phyloP scores from a whole-genome alignment of 1,284 basidiomycete genomes.

The Rhodotorula sp. region DNA sequence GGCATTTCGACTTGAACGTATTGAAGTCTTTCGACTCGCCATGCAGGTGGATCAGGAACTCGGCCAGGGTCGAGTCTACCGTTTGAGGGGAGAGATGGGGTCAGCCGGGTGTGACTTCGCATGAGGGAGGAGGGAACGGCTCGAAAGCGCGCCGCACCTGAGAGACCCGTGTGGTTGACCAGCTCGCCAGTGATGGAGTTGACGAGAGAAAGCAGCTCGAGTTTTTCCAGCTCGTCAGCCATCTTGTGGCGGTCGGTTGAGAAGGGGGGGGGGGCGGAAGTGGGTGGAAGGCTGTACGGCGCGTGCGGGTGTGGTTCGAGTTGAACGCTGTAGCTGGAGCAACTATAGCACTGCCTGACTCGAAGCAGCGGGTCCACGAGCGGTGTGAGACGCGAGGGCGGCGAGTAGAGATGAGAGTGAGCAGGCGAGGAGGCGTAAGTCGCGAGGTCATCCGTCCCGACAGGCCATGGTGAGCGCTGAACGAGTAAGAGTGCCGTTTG shows the following conservation, averaged over 20 bases:
- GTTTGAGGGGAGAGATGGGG: not conserved
- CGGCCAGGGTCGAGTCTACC: conserved; percentile 35
- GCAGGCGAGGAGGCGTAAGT: too few relatives aligned
- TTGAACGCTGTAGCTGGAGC: too few relatives aligned
- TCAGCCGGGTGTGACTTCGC: not conserved
- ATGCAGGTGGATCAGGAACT: conserved; percentile 87
- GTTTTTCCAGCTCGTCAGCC: conserved; percentile 52
- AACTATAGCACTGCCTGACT: too few relatives aligned
- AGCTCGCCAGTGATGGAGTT: conserved; percentile 87
- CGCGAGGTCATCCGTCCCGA: too few relatives aligned
- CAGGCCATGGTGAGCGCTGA: too few relatives aligned
- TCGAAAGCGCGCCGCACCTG: not conserved
- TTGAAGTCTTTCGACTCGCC: conserved; percentile 71
- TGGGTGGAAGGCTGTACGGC: not conserved
- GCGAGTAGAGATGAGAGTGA: too few relatives aligned
- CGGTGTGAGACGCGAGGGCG: too few relatives aligned
- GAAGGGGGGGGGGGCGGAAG: not conserved
- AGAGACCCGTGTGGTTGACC: conserved; percentile 66
- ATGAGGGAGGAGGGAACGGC: not conserved
- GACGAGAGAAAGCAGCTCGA: conserved; percentile 85
- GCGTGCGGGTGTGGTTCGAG: not conserved
- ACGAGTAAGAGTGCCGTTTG: too few relatives aligned
- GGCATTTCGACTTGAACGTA: conserved; percentile 79
- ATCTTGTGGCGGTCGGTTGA: conserved; percentile 1
- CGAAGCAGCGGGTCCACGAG: too few relatives aligned